phyloP scores from a whole-genome alignment of 768 basidiomycete genomes.

The Pholiota molesta region DNA sequence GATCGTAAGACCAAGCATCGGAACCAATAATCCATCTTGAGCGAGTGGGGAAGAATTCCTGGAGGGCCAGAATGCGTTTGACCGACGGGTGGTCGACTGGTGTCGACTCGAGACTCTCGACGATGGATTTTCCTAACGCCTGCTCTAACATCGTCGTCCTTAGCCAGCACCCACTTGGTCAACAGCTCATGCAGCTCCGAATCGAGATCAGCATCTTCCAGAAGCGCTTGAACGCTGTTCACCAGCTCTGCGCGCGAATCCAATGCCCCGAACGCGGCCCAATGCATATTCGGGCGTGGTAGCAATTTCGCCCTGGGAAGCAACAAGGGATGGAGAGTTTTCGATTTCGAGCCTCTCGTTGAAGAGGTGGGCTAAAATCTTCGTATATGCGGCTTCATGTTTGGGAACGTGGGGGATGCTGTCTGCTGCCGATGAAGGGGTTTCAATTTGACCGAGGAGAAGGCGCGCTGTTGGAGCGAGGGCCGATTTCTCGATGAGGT shows the following conservation, averaged over 20 bases:
- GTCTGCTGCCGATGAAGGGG: conserved; percentile 27
- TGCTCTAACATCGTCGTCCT: conserved; percentile 69
- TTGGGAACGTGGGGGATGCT: conserved; percentile 72
- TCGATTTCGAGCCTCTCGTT: conserved; percentile 77
- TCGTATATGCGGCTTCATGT: conserved; percentile 91
- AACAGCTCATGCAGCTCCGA: conserved; percentile 70
- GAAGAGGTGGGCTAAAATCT: conserved; percentile 83
- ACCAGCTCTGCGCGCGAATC: conserved; percentile 75
- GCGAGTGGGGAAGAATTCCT: conserved; percentile 61
- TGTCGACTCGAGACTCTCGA: conserved; percentile 46
- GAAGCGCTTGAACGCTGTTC: conserved; percentile 61
- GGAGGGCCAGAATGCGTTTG: conserved; percentile 59
- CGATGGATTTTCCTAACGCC: conserved; percentile 60
- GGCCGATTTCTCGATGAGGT: conserved; percentile 50
- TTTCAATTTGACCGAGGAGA: conserved; percentile 45
- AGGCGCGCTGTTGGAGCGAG: conserved; percentile 44
- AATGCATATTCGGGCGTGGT: conserved; percentile 96
- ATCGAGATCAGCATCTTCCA: conserved; percentile 53
- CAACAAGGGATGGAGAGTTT: conserved; percentile 79
- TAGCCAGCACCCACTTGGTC: conserved; percentile 77
- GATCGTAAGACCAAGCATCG: conserved; percentile 97
- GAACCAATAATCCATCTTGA: conserved; percentile 98
- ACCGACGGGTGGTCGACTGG: conserved; percentile 45
- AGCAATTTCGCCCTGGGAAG: conserved; percentile 70
- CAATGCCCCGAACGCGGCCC: conserved; percentile 87